Evolutionary conservation across 169 alveolate species (phyloP).

Genomic region (Theileria parva): DNA sequence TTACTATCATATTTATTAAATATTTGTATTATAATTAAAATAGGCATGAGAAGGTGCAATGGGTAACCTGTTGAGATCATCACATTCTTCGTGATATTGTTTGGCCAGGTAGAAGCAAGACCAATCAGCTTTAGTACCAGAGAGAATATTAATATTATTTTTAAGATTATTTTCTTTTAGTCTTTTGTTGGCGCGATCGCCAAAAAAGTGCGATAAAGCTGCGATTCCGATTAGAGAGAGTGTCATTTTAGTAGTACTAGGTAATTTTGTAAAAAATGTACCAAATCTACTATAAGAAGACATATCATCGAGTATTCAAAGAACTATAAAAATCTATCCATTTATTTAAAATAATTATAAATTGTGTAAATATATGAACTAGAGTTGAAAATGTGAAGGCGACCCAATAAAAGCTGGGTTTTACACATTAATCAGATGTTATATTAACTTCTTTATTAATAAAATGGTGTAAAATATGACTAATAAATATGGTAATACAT

Average conservation of each 20-base stretch:
- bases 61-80: conserved; percentile 43
- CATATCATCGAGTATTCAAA: no score
- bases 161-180: conserved; percentile 24
- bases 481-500: not conserved
- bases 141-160: conserved; percentile 19
- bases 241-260: conserved; percentile 17
- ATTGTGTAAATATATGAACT: no score
- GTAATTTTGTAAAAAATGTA: conserved; percentile 30
- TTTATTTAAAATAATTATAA: no score
- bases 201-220: conserved; percentile 33
- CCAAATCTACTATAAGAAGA: not conserved
- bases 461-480: no score
- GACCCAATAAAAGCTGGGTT: no score
- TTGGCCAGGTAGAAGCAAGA: conserved; percentile 71
- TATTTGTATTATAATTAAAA: no score
- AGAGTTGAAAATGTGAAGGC: no score
- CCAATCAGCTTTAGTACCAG: conserved; percentile 55
- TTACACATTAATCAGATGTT: no score
- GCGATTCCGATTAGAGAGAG: conserved; percentile 20
- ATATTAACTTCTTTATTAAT: no score
- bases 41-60: not conserved
- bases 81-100: conserved; percentile 76
- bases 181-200: conserved; percentile 8
- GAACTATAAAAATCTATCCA: no score
- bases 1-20: no score